Base-by-base conservation (phyloP, 2,329 filamentous ascomycete species). In the Macrophomina pseudophaseolina region DNA sequence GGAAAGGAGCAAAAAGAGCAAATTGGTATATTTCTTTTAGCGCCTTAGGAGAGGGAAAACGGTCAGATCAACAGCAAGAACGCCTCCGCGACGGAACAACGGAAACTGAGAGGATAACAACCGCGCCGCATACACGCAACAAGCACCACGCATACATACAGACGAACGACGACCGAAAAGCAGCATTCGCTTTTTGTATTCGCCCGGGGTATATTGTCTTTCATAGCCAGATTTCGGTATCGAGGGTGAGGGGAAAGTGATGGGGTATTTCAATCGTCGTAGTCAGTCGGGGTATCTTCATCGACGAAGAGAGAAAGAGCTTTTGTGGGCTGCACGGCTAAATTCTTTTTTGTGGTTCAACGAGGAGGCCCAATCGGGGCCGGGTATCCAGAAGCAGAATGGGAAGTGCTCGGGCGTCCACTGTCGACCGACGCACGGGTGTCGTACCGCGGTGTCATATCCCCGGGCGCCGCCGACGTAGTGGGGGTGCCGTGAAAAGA, bases 321-420 rank as follows among this genome's bases (percentile, higher is more conserved):
- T 75, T 75, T 76, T 76, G 71, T 70, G 71, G 69, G 56, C 64
- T 54, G 64, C 46, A 64, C 44, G 44, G 58, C 64, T 52, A 58
- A 67, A 58, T 53, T 64, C 54, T 67, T 67, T 65, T 65, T 73
- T 72, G 73, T 75, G 71, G 82, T 88, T 89, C 90, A 94, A 91
- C 92, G 92, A 85, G 91, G 93, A 87, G 91, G 90, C 86, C 91
- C 92, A 86, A 93, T 90, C 72, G 91, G 91, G 85, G 89, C 92
- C 86, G 93, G 91, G 91, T 95, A 95, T 93, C 92, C 92, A 88
- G 92, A 94, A 91, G 91, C 91, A 86, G 93, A 97, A 90, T 97
- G 91, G 84, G 93, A 95, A 84, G 93, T 97, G 76, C 91, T 94
- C 79, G 93, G 93, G 78, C 93, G 91, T 79, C 93, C 93, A 84